These are phyloP conservation scores for Stenocarpella maydis DNA, from an alignment of 2,329 filamentous ascomycete genomes.

Conservation along the genomic window DNA sequence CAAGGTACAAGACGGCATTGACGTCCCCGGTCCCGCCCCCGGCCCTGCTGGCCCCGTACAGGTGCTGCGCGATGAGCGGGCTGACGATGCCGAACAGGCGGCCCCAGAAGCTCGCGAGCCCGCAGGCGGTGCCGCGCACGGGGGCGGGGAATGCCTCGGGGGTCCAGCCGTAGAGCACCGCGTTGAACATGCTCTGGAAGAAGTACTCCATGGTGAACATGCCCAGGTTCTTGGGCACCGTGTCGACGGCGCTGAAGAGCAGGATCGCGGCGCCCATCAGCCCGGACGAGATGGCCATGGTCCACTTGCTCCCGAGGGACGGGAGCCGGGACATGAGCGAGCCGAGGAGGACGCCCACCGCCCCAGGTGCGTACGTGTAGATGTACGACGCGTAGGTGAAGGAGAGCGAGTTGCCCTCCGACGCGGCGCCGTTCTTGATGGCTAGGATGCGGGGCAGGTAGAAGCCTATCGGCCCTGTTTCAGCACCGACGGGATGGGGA, in stretches of 20 bases:
- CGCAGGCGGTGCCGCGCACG: slow-evolving; percentile 60
- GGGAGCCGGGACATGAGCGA: slow-evolving; percentile 50
- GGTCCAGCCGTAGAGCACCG: slow-evolving; percentile 60
- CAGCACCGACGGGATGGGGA: no score
- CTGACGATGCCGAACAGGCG: slow-evolving; percentile 65
- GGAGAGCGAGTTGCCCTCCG: slow-evolving; percentile 48
- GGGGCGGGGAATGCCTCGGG: slow-evolving; percentile 60
- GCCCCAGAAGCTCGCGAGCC: slow-evolving; percentile 66
- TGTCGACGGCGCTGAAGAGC: slow-evolving; percentile 54
- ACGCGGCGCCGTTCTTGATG: slow-evolving; percentile 56
- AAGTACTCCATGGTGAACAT: slow-evolving; percentile 61
- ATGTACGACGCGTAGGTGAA: slow-evolving; percentile 62
- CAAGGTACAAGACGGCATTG: slow-evolving; percentile 63
- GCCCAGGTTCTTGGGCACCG: slow-evolving; percentile 54
- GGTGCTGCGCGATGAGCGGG: slow-evolving; percentile 59
- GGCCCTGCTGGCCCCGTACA: slow-evolving; percentile 45
- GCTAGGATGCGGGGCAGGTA: slow-evolving; percentile 59
- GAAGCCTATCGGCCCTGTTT: slow-evolving; percentile 45
- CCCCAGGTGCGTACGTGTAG: slow-evolving; percentile 61
- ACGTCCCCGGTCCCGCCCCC: slow-evolving; percentile 44
- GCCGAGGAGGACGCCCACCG: slow-evolving; percentile 58
- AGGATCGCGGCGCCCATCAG: slow-evolving; percentile 55
- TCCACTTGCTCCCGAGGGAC: slow-evolving; percentile 50
- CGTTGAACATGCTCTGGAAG: slow-evolving; percentile 61
- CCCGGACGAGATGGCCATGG: slow-evolving; percentile 51